Evolutionary conservation across 2,329 filamentous ascomycete genomes (phyloP).

Genomic region (Knoxdaviesia capensis): DNA sequence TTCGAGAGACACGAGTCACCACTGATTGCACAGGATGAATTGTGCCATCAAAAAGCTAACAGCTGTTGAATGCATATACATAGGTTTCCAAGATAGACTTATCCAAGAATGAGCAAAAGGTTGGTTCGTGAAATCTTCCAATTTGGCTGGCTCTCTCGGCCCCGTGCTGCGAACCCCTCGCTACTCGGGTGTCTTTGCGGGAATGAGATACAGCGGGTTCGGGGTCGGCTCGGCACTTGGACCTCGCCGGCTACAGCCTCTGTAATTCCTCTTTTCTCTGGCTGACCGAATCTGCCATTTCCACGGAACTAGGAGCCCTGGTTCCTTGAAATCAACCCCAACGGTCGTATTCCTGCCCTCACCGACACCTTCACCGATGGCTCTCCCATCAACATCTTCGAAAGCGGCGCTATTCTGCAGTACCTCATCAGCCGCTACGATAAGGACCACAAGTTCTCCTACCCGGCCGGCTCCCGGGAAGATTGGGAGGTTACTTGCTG

Average conservation of each 20-base stretch:
- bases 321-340: constrained; percentile 86
- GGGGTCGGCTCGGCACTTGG: no score
- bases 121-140: constrained; percentile 1
- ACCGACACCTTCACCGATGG: constrained; percentile 64
- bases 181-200: no score
- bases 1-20: not conserved
- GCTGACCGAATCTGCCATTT: not conserved
- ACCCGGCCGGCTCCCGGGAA: constrained; percentile 50
- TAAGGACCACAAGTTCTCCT: constrained; percentile 63
- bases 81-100: constrained; percentile 46
- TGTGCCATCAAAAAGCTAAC: constrained; percentile 1
- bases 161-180: no score
- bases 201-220: no score
- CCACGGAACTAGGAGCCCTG: constrained; percentile 33
- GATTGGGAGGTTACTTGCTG: constrained; percentile 66
- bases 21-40: constrained; percentile 2
- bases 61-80: not conserved
- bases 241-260: no score
- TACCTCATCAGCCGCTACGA: constrained; percentile 74
- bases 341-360: constrained; percentile 74
- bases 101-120: constrained; percentile 57
- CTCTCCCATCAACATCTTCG: constrained; percentile 55
- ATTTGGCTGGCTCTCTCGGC: no score
- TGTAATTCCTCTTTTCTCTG: no score
- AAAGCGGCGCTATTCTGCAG: constrained; percentile 66